These are phyloP conservation scores for Meyerozyma athensensis DNA, from an alignment of 1,139 yeast genomes.

Conservation along the genomic window DNA sequence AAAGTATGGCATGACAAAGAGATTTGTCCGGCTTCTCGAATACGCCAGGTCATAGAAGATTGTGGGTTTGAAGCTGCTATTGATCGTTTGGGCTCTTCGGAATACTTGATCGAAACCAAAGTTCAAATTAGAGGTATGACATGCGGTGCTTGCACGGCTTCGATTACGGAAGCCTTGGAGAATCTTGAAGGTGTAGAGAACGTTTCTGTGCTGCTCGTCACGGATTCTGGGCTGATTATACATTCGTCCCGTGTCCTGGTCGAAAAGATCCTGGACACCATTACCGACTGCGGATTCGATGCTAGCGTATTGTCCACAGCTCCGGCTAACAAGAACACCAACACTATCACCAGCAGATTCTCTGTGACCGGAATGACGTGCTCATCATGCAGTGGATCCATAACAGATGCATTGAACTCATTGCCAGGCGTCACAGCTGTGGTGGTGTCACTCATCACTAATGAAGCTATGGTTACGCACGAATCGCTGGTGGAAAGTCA, in stretches of 20 bases:
- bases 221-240: slow-evolving; percentile 28
- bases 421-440: slow-evolving; percentile 27
- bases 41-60: slow-evolving; percentile 56
- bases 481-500: slow-evolving; percentile 1
- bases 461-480: slow-evolving; percentile 51
- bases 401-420: slow-evolving; percentile 13
- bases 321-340: not conserved
- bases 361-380: slow-evolving; percentile 1
- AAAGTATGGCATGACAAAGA: slow-evolving; percentile 17
- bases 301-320: slow-evolving; percentile 16
- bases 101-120: slow-evolving; percentile 7
- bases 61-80: slow-evolving; percentile 66
- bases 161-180: slow-evolving; percentile 28
- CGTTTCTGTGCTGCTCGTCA: slow-evolving; percentile 35
- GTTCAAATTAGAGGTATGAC: slow-evolving; percentile 29
- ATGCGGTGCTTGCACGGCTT: slow-evolving; percentile 40
- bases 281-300: slow-evolving; percentile 41
- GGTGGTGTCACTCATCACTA: slow-evolving; percentile 67
- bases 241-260: slow-evolving; percentile 14
- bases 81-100: slow-evolving; percentile 10
- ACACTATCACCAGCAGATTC: slow-evolving; percentile 4
- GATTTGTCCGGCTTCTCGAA: slow-evolving; percentile 14
- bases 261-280: slow-evolving; percentile 17
- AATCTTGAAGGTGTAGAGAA: slow-evolving; percentile 20
- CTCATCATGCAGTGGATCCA: slow-evolving; percentile 6